Evolutionary conservation across 2,329 filamentous ascomycete genomes (phyloP), one percentile per base, ranked within the genome.

Genomic region (Samsoniella hepiali): DNA sequence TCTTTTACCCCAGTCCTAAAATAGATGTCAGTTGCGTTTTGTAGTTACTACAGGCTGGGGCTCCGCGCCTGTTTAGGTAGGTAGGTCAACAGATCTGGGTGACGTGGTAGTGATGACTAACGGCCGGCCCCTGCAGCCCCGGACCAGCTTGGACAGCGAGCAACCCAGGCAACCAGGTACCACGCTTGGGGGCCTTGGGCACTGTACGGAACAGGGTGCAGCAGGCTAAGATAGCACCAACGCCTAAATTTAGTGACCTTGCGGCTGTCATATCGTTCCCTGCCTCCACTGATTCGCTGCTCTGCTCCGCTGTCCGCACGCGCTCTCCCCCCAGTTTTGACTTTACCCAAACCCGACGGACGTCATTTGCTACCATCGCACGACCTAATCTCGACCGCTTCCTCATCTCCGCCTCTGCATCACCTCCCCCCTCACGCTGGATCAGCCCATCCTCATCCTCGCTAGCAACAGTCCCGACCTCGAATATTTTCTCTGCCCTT

Each of bases 361-460:
- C 62, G 62, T 63, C 62, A 63, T 63, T 45, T 58, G 47, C 55
- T 53, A 49, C 45, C 62, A 58, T 58, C 55, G 47, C 54, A 63
- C 62, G 61, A 53, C 55, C 59, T 47, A 31, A 58, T 45, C 55
- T 58, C 47, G 27, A 36, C 45, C 22, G 11, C 44, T 42, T 29
- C 47, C 47, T 54, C 60, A 62, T 57, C 53, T 31, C 40, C 17
- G 22, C 42, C 31, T 58, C 55, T 50, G 17, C 60, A 42, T 57
- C 44, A 40, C 59, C 60, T 54, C 22, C 44, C 50, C 22, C 32
- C 11, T 27, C 22, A 32, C 29, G 27, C 42, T n/a, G 36, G 42
- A 53, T 31, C 32, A 15, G 17, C 32, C 32, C 59, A 49, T 36
- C 22, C 9, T 27, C 42, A 56, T 29, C 42, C 29, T 9, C 27